Evolutionary conservation across 1,139 yeast species (phyloP).

Genomic region (Yamadazyma oceani): DNA sequence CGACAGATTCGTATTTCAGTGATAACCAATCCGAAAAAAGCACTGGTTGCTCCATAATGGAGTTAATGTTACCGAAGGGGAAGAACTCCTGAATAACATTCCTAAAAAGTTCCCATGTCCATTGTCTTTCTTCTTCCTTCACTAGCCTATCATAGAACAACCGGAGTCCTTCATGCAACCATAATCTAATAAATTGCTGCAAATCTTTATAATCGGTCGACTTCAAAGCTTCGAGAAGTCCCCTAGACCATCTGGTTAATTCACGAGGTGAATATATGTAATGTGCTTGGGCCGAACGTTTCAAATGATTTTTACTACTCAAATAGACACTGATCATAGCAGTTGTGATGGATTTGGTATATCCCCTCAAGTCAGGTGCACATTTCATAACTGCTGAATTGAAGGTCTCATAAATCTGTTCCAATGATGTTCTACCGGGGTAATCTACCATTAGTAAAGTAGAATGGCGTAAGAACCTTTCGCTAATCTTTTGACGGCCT

Average conservation of each 20-base stretch:
- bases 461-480: slow-evolving; percentile 70
- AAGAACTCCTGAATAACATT: slow-evolving; percentile 42
- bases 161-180: slow-evolving; percentile 83
- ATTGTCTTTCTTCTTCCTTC: slow-evolving; percentile 42
- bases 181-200: slow-evolving; percentile 55
- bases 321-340: slow-evolving; percentile 70
- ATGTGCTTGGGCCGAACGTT: slow-evolving; percentile 40
- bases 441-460: slow-evolving; percentile 75
- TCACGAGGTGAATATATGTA: slow-evolving; percentile 90
- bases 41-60: slow-evolving; percentile 49
- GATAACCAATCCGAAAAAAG: slow-evolving; percentile 77
- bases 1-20: slow-evolving; percentile 59
- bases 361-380: slow-evolving; percentile 63
- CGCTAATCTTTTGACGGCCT: slow-evolving; percentile 62
- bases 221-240: slow-evolving; percentile 61
- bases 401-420: slow-evolving; percentile 66
- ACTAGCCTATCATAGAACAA: slow-evolving; percentile 75
- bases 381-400: slow-evolving; percentile 57
- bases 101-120: slow-evolving; percentile 51
- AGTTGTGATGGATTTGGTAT: slow-evolving; percentile 49
- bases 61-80: slow-evolving; percentile 42
- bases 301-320: slow-evolving; percentile 40
- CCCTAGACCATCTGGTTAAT: slow-evolving; percentile 83
- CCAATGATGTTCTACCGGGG: slow-evolving; percentile 66
- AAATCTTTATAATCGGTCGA: slow-evolving; percentile 35